Conservation (phyloP, 345 rosid species). For the Excoecaria agallocha region DNA sequence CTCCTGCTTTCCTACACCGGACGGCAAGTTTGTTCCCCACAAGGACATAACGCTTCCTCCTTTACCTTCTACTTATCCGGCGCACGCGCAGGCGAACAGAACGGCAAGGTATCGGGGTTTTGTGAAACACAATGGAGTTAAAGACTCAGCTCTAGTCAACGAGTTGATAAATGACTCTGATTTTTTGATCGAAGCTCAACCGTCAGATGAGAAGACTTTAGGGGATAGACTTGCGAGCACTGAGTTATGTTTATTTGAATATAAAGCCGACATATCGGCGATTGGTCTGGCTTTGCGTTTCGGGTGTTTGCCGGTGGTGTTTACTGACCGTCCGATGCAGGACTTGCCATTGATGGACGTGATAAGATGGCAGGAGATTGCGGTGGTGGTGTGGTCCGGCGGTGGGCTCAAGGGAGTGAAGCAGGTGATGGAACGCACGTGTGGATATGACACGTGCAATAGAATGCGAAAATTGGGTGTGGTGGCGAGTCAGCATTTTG, state of each 20-base stretch:
- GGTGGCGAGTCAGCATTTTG: slow-evolving; percentile 38
- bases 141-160: slow-evolving; percentile 23
- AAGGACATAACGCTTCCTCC: slow-evolving; percentile 59
- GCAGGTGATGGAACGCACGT: slow-evolving; percentile 29
- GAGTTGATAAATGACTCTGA: slow-evolving; percentile 32
- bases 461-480: slow-evolving; percentile 34
- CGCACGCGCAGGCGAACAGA: slow-evolving; percentile 14
- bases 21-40: slow-evolving; percentile 47
- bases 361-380: slow-evolving; percentile 52
- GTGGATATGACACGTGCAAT: slow-evolving; percentile 21
- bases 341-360: slow-evolving; percentile 58
- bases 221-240: slow-evolving; percentile 29
- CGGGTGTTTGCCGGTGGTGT: slow-evolving; percentile 57
- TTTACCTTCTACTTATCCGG: not conserved
- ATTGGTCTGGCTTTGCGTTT: slow-evolving; percentile 49
- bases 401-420: slow-evolving; percentile 35
- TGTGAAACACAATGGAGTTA: slow-evolving; percentile 31
- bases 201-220: slow-evolving; percentile 35
- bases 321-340: slow-evolving; percentile 54
- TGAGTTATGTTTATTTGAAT: slow-evolving; percentile 52
- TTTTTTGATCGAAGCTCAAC: slow-evolving; percentile 46
- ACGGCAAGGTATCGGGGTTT: slow-evolving; percentile 27
- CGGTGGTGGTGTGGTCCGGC: slow-evolving; percentile 37
- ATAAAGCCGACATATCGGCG: slow-evolving; percentile 35
- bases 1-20: slow-evolving; percentile 48